phyloP scores from a whole-genome alignment of 495 filamentous ascomycete genomes.

The Neurospora sp. region DNA sequence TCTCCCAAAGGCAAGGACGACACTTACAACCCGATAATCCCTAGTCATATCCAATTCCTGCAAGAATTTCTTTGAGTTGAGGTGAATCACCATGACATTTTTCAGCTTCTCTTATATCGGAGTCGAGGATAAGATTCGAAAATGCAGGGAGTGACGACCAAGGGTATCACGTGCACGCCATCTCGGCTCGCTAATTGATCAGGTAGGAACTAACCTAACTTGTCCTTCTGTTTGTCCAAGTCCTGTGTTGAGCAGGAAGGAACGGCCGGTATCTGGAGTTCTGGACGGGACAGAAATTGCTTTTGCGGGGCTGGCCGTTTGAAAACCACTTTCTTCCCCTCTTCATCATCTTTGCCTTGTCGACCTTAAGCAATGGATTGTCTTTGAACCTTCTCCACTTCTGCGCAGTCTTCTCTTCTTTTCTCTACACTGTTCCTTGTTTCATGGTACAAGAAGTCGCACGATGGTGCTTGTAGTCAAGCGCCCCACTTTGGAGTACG shows the following conservation, averaged over 20 bases:
- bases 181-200: not conserved
- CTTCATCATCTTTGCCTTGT: not conserved
- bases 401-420: not conserved
- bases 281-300: not conserved
- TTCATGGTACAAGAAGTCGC: not conserved
- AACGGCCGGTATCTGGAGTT: not conserved
- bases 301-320: not conserved
- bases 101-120: too few species aligned
- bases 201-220: not conserved
- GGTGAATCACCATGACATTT: too few species aligned
- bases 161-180: not conserved
- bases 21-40: too few species aligned
- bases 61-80: too few species aligned
- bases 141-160: not conserved
- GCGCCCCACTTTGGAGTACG: too few species aligned
- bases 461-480: not conserved
- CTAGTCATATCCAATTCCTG: too few species aligned
- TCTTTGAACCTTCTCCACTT: not conserved
- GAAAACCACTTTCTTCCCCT: not conserved
- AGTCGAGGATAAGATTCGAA: too few species aligned
- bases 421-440: not conserved
- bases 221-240: not conserved
- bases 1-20: too few species aligned
- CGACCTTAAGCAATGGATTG: not conserved
- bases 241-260: not conserved